Evolutionary conservation across 2,329 filamentous ascomycete species (phyloP).

Genomic region (Ustulina deusta): DNA sequence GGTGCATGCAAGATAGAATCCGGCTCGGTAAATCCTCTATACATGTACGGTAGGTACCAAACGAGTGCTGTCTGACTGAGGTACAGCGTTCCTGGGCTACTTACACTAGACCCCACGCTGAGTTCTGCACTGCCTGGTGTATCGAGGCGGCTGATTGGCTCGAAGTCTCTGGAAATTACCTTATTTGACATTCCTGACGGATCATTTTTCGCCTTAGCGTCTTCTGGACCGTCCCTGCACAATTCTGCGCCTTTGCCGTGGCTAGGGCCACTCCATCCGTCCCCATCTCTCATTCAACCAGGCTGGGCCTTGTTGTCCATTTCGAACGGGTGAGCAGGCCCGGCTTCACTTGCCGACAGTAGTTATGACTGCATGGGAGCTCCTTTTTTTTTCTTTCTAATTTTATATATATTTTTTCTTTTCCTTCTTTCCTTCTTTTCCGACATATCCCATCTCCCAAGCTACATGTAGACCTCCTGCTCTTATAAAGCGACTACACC

Average conservation of each 20-base stretch:
- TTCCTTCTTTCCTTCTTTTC: no score
- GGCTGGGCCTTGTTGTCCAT: constrained; percentile 28
- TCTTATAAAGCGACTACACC: constrained; percentile 30
- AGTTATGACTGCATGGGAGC: constrained; percentile 26
- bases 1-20: constrained; percentile 3
- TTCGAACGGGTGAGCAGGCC: constrained; percentile 34
- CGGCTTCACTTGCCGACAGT: constrained; percentile 38
- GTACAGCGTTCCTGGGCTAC: constrained; percentile 13
- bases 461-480: constrained; percentile 17
- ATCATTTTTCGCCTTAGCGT: constrained; percentile 34
- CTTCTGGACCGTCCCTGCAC: constrained; percentile 33
- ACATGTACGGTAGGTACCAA: constrained; percentile 19
- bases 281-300: constrained; percentile 18
- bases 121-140: constrained; percentile 16
- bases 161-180: constrained; percentile 28
- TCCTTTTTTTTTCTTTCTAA: no score
- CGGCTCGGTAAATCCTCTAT: constrained; percentile 14
- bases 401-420: no score
- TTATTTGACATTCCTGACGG: constrained; percentile 35
- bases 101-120: constrained; percentile 31
- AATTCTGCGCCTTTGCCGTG: constrained; percentile 30
- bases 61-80: constrained; percentile 13
- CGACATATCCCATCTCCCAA: constrained; percentile 22
- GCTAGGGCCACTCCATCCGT: constrained; percentile 20
- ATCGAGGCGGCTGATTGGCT: constrained; percentile 34